Base-by-base conservation (phyloP, 23 red algal genomes). In the Gracilaria domingensis region DNA sequence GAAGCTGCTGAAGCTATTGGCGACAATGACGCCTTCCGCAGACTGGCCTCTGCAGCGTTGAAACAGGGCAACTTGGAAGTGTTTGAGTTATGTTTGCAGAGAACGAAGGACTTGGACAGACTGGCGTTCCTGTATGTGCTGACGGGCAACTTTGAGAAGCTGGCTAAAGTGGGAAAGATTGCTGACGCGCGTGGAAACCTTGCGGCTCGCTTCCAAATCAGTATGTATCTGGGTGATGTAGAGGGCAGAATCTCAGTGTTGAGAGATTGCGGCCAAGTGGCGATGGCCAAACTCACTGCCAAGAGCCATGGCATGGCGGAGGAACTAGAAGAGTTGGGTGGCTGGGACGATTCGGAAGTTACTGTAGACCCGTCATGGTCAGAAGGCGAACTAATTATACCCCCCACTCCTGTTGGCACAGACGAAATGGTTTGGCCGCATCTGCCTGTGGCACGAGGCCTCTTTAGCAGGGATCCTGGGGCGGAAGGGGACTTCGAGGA, bases 91-190 rank as follows among this genome's bases (percentile, higher is more conserved):
- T 96, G 94, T 82, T 88, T 92, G 30, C 97, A 99, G 81, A 60
- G 80, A 61, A 84, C 91, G 16, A 96, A 96, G 85, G 91, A 96
- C 54, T 65, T 99, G 49, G 92, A 99, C 44, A 79, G 91, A 49
- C 58, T 99, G 36, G 81, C 93, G 11, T 96, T 99, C 57, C 80
- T 99, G 55, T 99, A 99, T 58, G 97, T 99, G 3, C 56, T 99
- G 44, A 95, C 93, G 5, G 97, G 97, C 20, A 88, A 99, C 84
- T 89, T 94, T 94, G 97, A 96, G 16, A 99, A 96, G 89, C 66
- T 96, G 72, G 50, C 84, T 34, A 95, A 96, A 40, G 88, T 96
- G 25, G 90, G 77, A 33, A 88, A 96, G 65, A 96, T 99, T 83
- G 97, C 97, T 42, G 94, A 96, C 21, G 54, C 82, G 56, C 91